Evolutionary conservation across 2,329 filamentous ascomycete species (phyloP).

Genomic region (Alternaria viburni): DNA sequence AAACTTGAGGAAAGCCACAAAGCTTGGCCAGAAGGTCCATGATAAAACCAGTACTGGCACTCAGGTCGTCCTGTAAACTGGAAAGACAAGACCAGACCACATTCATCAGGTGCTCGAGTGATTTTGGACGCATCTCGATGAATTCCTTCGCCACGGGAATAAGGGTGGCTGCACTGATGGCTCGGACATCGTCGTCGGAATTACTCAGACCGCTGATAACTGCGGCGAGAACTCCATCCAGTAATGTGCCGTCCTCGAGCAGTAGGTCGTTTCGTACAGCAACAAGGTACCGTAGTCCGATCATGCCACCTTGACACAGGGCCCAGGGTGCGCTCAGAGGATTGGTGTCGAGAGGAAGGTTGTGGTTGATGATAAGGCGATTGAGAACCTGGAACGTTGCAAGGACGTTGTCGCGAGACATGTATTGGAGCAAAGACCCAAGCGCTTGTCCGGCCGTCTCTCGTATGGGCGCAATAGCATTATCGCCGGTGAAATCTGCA

Average conservation of each 20-base stretch:
- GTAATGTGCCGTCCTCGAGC: constrained; percentile 79
- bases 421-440: constrained; percentile 84
- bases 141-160: constrained; percentile 97
- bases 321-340: constrained; percentile 78
- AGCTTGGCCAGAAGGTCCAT: constrained; percentile 98
- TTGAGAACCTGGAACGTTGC: constrained; percentile 84
- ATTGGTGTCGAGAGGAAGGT: constrained; percentile 60
- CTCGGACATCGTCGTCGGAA: constrained; percentile 91
- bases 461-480: constrained; percentile 91
- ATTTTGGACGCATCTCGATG: constrained; percentile 78
- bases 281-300: constrained; percentile 91
- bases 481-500: constrained; percentile 97
- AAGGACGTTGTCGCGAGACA: constrained; percentile 79
- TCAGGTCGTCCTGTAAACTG: constrained; percentile 94
- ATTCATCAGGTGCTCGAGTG: constrained; percentile 82
- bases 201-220: constrained; percentile 96
- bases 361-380: constrained; percentile 89
- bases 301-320: constrained; percentile 97
- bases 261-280: constrained; percentile 93
- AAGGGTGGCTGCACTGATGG: constrained; percentile 95
- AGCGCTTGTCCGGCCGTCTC: constrained; percentile 95
- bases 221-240: constrained; percentile 89
- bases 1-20: constrained; percentile 89
- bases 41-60: constrained; percentile 94
- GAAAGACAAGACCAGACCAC: constrained; percentile 98